Percentiles rank a stretch among this genome's conserved stretches.
Evolutionary conservation across 1,284 basidiomycete species (phyloP).

Genomic region (Ceratobasidium sp.): DNA sequence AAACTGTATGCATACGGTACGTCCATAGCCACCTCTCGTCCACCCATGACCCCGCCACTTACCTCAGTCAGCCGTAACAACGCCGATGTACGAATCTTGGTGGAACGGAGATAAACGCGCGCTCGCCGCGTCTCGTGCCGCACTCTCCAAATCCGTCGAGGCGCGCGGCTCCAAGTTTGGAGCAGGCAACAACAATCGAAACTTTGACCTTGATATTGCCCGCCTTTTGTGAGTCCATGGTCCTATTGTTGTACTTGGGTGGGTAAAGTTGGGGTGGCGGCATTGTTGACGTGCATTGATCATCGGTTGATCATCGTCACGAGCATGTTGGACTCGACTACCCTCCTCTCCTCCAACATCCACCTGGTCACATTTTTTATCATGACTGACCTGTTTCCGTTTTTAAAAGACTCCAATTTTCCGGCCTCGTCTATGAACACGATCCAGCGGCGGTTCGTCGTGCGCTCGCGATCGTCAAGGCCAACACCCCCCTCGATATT

Average conservation of each 20-base stretch:
- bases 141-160: constrained; percentile 34
- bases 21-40: background rate
- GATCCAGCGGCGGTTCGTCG: constrained; percentile 5
- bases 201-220: constrained; percentile 30
- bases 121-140: constrained; percentile 24
- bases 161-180: constrained; percentile 22
- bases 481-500: constrained; percentile 14
- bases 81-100: constrained; percentile 33
- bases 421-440: constrained; percentile 35
- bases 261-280: constrained; percentile 7
- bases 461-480: constrained; percentile 28
- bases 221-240: constrained; percentile 27
- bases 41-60: background rate
- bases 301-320: constrained; percentile 28
- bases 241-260: background rate
- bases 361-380: background rate
- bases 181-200: constrained; percentile 29
- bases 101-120: constrained; percentile 36
- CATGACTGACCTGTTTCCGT: background rate
- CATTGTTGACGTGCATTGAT: constrained; percentile 23
- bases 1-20: constrained; percentile 36
- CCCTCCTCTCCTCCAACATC: background rate
- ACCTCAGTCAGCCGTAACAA: constrained; percentile 20
- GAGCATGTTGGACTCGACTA: background rate
- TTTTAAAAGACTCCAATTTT: constrained; percentile 29